Base-by-base conservation (phyloP, 148 eudicot genomes). In the Spergularia marina region DNA sequence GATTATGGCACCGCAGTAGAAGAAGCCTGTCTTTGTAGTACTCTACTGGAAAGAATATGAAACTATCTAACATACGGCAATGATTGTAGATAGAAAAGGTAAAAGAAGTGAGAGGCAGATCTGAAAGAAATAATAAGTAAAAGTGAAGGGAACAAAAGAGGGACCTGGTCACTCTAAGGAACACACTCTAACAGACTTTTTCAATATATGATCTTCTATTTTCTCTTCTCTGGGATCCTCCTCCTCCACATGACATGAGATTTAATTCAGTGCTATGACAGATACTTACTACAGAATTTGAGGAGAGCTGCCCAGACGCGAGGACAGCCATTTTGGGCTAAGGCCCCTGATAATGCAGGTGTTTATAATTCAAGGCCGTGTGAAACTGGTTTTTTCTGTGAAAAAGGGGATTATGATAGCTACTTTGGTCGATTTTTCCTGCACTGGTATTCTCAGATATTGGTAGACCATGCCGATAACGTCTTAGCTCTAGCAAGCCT, bases 281-380 rank as follows among this genome's bases (percentile, higher is more conserved):
- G 87, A 79, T 90, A 88, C 82, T 77, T 81, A 39, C 79, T 80
- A 70, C 87, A 88, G 78, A 88, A 79, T 78, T 82, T 90, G 60
- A 74, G 81, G 65, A 87, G 84, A 76, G 93, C 89, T 72, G 93
- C 93, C 57, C 81, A 85, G 82, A 13, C 79, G 75, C 88, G 89
- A 44, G 94, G 91, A 23, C 94, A 88, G 77, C 85, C 88, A 10
- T 77, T 82, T 73, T 86, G 89, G 94, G 90, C 84, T 44, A 82
- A 82, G 78, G 89, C 85, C 54, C 96, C 96, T 71, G 91, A 90
- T 82, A 88, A 85, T 80, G 89, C 91, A 59, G 95, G 91, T 61
- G 83, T 85, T 51, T 87, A 90, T 81, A 88, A 82, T 74, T 88
- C 88, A 64, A 83, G 72, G 68, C 90, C 90, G 20, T 79, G 81